Base-by-base conservation (phyloP, 352 stramenopile species). In the Phytophthora boehmeriae region DNA sequence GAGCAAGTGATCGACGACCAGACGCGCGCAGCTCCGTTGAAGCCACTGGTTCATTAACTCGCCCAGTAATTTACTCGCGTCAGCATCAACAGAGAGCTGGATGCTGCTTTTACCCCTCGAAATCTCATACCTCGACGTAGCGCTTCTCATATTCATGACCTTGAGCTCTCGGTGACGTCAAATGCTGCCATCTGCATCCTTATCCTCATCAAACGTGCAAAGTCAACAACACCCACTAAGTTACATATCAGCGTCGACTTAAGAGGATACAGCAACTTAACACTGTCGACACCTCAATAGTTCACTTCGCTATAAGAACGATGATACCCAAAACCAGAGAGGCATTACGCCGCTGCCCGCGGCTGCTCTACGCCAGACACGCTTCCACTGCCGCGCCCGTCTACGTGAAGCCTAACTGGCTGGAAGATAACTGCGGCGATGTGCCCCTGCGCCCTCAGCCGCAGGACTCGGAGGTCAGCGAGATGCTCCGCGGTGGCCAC, bases 31-130 rank as follows among this genome's bases (percentile, higher is more conserved):
- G 76, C 91, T 17, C 92, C 92, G 6, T 73, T 98, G 20, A 97
- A 97, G 65, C 90, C 92, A 23, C 80, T 98, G 6, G 83, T 92
- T 51, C 94, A 98, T 68, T 98, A 95, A 77, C 36, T 27, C n/a
- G 25, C 43, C 34, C 28, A 55, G 39, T 75, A 86, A 80, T 83
- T 75, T 76, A 76, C 70, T 61, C 39, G 51, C 17, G 22, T 46
- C 28, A 22, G 36, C 25, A 45, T n/a, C n/a, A n/a, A n/a, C 22
- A 45, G 36, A 27, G 14, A 36, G 20, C 23, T 35, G 35, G 5
- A 9, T 25, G 36, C 42, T 47, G 2, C 25, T 44, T 17, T n/a
- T 9, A 5, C 20, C 30, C 9, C 47, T 20, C 43, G 34, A 56
- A 46, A 27, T 3, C 30, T 22, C 30, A 44, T 44, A 54, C 11